A percentile compares a stretch with the other conserved stretches of the same genome.
phyloP scores from a whole-genome alignment of 768 basidiomycete genomes.

The Serendipita vermifera region DNA sequence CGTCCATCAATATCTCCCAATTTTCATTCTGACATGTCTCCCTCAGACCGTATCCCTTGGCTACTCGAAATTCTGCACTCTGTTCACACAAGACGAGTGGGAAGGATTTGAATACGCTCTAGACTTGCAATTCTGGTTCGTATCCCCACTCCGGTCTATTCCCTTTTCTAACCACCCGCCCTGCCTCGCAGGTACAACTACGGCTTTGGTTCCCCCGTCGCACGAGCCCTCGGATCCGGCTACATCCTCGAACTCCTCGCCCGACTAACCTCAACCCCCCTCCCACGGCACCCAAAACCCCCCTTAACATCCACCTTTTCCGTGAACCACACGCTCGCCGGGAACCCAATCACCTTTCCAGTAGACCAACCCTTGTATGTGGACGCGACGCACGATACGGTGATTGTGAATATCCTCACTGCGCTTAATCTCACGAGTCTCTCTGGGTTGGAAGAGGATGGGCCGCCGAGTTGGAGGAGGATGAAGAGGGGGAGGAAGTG shows the following conservation, averaged over 20 bases:
- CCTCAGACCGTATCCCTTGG: constrained; percentile 75
- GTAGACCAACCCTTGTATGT: constrained; percentile 26
- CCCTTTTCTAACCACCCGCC: constrained; percentile 9
- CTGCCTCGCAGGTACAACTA: constrained; percentile 39
- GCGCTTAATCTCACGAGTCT: constrained; percentile 73
- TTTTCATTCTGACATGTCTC: constrained; percentile 8
- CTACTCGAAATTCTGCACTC: constrained; percentile 79
- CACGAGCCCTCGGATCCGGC: constrained; percentile 62
- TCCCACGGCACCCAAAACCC: constrained; percentile 21
- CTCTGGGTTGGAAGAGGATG: constrained; percentile 48
- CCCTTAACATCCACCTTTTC: background rate
- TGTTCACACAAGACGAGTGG: constrained; percentile 90
- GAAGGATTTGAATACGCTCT: constrained; percentile 81
- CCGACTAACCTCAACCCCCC: constrained; percentile 41
- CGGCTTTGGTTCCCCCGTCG: constrained; percentile 71
- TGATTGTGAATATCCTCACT: constrained; percentile 76
- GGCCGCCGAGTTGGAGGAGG: constrained; percentile 63
- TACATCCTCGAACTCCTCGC: constrained; percentile 75
- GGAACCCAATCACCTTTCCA: constrained; percentile 23
- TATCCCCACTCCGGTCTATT: background rate
- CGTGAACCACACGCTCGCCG: constrained; percentile 27
- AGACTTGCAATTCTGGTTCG: constrained; percentile 51
- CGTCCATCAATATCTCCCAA: background rate
- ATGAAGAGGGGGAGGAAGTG: constrained; percentile 38
- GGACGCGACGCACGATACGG: constrained; percentile 69